Base-by-base conservation (phyloP, 768 basidiomycete species). In the Termitomyces sp. region DNA sequence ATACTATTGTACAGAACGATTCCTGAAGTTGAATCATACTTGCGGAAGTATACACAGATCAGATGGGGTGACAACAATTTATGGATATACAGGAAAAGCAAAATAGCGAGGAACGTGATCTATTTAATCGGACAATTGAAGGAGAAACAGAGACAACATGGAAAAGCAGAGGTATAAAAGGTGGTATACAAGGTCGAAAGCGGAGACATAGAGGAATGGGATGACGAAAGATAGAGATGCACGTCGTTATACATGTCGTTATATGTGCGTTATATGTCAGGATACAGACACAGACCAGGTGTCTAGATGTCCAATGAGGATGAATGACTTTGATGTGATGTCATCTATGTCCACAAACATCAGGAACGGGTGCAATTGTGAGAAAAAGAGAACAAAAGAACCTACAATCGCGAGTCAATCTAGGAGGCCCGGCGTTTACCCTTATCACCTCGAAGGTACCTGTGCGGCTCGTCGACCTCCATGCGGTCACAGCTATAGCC, bases 381-480 rank as follows among this genome's bases (percentile, higher is more conserved):
- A n/a, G 11, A 46, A 26, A 40, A n/a, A n/a, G 1, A 50, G 7
- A n/a, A 38, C 21, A 38, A 38, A 28, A 35, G 11, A 26, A 41
- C 50, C 7, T 28, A 51, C 38, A 26, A 41, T 40, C 11, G n/a
- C n/a, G 19, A 51, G 26, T 40, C n/a, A 11, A 19, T 11, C 41
- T 5, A 53, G 40, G 46, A 37, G 17, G 23, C 43, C 30, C 59
- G 54, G 50, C 51, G 59, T 37, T 50, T 56, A 23, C 28, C 46
- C 28, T 49, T 60, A 26, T 55, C 54, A 1, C 37, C 41, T 42
- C 53, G n/a, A 6, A 41, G 47, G 26, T 52, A 30, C 55, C 59
- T 56, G 30, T 33, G 31, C 12, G 46, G 21, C 15, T 41, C 55
- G 21, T 56, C 50, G 46, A 12, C 5, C 6, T 55, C 54, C 46